A percentile compares a stretch with the other conserved stretches of the same genome.
Evolutionary conservation across 495 filamentous ascomycete species (phyloP).

Genomic region (Aspergillus incahuasiensis): DNA sequence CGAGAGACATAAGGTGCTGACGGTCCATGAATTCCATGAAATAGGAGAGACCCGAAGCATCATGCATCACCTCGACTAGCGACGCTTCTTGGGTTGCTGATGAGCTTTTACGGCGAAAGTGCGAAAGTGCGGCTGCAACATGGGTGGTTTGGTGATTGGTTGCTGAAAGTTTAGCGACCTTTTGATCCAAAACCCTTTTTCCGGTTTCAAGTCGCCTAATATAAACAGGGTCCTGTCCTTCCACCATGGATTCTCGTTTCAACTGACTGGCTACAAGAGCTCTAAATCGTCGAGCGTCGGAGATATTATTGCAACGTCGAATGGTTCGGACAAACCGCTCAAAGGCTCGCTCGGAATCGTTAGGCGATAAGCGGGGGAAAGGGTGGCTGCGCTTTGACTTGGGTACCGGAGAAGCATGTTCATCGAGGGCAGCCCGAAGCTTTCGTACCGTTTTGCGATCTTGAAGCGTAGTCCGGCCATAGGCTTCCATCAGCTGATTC

Average conservation of each 20-base stretch:
- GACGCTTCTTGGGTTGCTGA: slow-evolving; percentile 66
- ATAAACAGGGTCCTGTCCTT: slow-evolving; percentile 78
- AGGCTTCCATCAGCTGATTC: slow-evolving; percentile 92
- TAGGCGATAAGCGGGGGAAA: slow-evolving; percentile 62
- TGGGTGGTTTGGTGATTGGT: slow-evolving; percentile 48
- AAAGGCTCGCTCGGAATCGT: slow-evolving; percentile 85
- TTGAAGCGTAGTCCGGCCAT: slow-evolving; percentile 81
- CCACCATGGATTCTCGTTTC: slow-evolving; percentile 74
- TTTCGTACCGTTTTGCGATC: slow-evolving; percentile 95
- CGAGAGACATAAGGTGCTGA: slow-evolving; percentile 74
- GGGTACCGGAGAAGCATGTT: slow-evolving; percentile 84
- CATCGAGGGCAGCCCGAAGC: slow-evolving; percentile 86
- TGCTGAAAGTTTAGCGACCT: slow-evolving; percentile 74
- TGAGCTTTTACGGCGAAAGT: slow-evolving; percentile 33
- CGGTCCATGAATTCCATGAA: slow-evolving; percentile 99
- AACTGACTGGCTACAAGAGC: slow-evolving; percentile 91
- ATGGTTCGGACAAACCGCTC: slow-evolving; percentile 92
- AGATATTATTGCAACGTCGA: slow-evolving; percentile 82
- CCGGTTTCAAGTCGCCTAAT: slow-evolving; percentile 85
- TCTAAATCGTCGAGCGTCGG: slow-evolving; percentile 85
- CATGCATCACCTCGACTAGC: slow-evolving; percentile 76
- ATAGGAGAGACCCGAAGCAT: slow-evolving; percentile 86
- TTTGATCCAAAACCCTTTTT: slow-evolving; percentile 84
- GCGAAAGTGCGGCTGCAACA: slow-evolving; percentile 29
- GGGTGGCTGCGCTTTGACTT: slow-evolving; percentile 56